These are phyloP conservation scores for Psilocybe azurescens DNA, from an alignment of 768 basidiomycete species.

Conservation along the genomic window DNA sequence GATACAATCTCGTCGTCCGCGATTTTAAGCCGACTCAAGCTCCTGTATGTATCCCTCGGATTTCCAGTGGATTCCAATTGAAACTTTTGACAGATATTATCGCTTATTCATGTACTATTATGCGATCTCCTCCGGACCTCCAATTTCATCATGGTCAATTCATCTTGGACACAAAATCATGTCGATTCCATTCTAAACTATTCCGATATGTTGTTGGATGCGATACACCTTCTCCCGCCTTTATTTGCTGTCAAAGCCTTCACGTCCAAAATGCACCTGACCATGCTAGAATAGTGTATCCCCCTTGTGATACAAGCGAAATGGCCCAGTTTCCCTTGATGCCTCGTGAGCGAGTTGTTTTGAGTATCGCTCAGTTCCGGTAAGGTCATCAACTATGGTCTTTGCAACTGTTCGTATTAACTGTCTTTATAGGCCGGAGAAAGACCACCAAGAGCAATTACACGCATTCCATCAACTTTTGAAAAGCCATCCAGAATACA, in stretches of 20 bases:
- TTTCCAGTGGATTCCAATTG: not conserved
- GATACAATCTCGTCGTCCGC: slow-evolving; percentile 57
- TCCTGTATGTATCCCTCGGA: slow-evolving; percentile 47
- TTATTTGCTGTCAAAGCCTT: slow-evolving; percentile 37
- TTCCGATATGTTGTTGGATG: slow-evolving; percentile 53
- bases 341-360: slow-evolving; percentile 63
- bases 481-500: slow-evolving; percentile 62
- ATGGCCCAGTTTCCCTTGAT: slow-evolving; percentile 63
- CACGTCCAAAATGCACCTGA: slow-evolving; percentile 29
- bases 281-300: slow-evolving; percentile 71
- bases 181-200: slow-evolving; percentile 73
- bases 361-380: slow-evolving; percentile 96
- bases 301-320: slow-evolving; percentile 87
- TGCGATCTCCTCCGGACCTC: slow-evolving; percentile 74
- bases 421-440: slow-evolving; percentile 76
- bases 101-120: slow-evolving; percentile 87
- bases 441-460: slow-evolving; percentile 87
- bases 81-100: slow-evolving; percentile 70
- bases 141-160: slow-evolving; percentile 90
- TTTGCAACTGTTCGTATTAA: not conserved
- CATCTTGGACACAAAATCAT: slow-evolving; percentile 92
- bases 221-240: slow-evolving; percentile 50
- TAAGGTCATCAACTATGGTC: slow-evolving; percentile 33
- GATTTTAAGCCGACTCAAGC: slow-evolving; percentile 63
- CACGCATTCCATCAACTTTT: slow-evolving; percentile 69